Evolutionary conservation across 2,329 filamentous ascomycete genomes (phyloP), one percentile per base, ranked within the genome.

Genomic region (Ascochyta fabae): DNA sequence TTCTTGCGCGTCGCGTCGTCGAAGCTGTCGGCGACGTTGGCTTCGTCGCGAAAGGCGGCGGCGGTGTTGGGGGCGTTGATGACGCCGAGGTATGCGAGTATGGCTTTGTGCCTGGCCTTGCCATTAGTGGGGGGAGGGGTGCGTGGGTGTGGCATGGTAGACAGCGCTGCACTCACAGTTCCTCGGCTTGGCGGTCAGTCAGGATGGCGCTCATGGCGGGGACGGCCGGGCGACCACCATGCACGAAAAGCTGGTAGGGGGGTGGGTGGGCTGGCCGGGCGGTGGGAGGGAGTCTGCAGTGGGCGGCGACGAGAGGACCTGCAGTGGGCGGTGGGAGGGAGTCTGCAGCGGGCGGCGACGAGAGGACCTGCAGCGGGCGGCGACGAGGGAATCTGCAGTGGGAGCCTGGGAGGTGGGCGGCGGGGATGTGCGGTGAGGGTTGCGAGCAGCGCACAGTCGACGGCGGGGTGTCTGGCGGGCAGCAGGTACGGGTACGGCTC

Each of bases 1-100:
- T 96, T 96, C 81, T 96, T 96, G 48, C 88, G 84, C 19, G 91
- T 96, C 16, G 85, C 84, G 59, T 90, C 83, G 73, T 96, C 92
- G 68, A 96, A 93, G 43, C 79, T 82, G 62, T 90, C 86, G 47
- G 87, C 84, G 4, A 96, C 83, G 51, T 84, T 83, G n/a, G 91
- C 79, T 76, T 97, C 93, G 69, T 89, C 83, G 59, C 92, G 86
- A 56, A 97, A 80, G 23, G 89, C 85, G 40, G 86, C 80, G 38
- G 90, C 90, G 59, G 85, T 88, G 53, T 86, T 86, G 26, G 86
- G 78, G 38, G 95, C 85, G 72, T 88, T 89, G 72, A 86, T 88
- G 31, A 90, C 87, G 42, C 86, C 83, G 19, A 96, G 83, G 75
- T 97, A 97, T 65, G 93, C 92, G 72, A 96, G 89, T 67, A 97